Conservation (phyloP, 2,329 filamentous ascomycete species). For the Paracamarosporium sp. region DNA sequence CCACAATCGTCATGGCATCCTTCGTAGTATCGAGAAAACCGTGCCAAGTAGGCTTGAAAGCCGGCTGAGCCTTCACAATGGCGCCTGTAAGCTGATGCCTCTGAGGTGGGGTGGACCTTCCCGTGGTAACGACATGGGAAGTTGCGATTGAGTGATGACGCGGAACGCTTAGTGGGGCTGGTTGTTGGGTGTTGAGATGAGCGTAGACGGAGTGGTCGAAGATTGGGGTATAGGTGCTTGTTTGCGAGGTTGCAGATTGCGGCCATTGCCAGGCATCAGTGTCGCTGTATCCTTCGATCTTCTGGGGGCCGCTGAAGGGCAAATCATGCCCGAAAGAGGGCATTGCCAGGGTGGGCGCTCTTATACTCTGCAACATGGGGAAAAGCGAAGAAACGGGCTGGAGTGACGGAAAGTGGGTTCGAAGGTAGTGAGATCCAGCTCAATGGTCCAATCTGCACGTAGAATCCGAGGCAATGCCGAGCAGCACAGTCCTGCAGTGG, state of each 20-base stretch:
- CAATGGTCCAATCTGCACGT: neutral
- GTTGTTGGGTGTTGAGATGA: constrained; percentile 30
- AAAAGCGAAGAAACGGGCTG: constrained; percentile 8
- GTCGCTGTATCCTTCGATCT: constrained; percentile 41
- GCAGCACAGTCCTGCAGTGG: neutral
- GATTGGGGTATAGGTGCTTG: constrained; percentile 30
- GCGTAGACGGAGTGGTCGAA: constrained; percentile 41
- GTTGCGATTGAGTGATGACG: constrained; percentile 42
- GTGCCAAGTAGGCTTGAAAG: constrained; percentile 68
- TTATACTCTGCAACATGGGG: constrained; percentile 47
- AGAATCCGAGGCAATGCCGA: neutral
- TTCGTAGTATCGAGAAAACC: constrained; percentile 72
- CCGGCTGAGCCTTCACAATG: constrained; percentile 45
- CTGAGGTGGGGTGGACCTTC: constrained; percentile 35
- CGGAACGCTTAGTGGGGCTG: constrained; percentile 25
- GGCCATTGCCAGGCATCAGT: constrained; percentile 41
- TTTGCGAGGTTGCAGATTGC: constrained; percentile 31
- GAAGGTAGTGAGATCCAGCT: constrained; percentile 5
- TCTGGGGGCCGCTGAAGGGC: constrained; percentile 39
- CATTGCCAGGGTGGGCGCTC: constrained; percentile 44
- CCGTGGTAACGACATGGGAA: constrained; percentile 30
- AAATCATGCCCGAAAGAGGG: constrained; percentile 43
- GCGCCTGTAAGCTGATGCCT: constrained; percentile 34
- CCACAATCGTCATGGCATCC: constrained; percentile 81
- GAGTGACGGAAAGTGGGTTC: constrained; percentile 1